Base-by-base conservation (phyloP, 169 alveolate genomes). In the Hepatocystis sp. region DNA sequence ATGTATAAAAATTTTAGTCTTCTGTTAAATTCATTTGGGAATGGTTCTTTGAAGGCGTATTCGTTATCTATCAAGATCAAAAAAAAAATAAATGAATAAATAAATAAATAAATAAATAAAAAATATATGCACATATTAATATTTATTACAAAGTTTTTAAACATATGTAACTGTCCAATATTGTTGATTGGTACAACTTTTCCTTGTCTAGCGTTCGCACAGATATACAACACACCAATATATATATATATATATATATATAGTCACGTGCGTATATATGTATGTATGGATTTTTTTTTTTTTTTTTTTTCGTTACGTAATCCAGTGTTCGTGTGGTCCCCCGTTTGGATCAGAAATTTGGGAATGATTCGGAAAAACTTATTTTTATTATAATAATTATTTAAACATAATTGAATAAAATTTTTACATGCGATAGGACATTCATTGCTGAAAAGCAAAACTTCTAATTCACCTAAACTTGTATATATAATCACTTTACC, bases 11-110 rank as follows among this genome's bases (percentile, higher is more conserved):
- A 95, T 89, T 95, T 93, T 10, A 97, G 67, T 58, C 98, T 81
- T 0, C 96, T 91, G 90, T 94, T 96, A 36, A 93, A 92, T 88
- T 98, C 99, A 90, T 98, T 98, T 86, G 96, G 96, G 78, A 98
- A 98, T 2, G 96, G 97, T 40, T 95, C 96, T 2, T 98, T 98
- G 92, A 96, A 96, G 36, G 95, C 93, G 1, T 96, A 94, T 46
- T 91, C 96, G 25, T 99, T 99, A 21, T 99, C 98, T 92, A 63
- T n/a, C n/a, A n/a, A n/a, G n/a, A n/a, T n/a, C n/a, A n/a, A n/a
- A n/a, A n/a, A n/a, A n/a, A n/a, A n/a, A n/a, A n/a, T n/a, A n/a
- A n/a, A n/a, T n/a, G n/a, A n/a, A n/a, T n/a, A n/a, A n/a, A n/a
- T n/a, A n/a, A n/a, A n/a, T n/a, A n/a, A n/a, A n/a, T n/a, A n/a